Percentiles rank a stretch among this genome's conserved stretches.
phyloP scores from a whole-genome alignment of 768 basidiomycete genomes.

The Kwoniella dendrophila region DNA sequence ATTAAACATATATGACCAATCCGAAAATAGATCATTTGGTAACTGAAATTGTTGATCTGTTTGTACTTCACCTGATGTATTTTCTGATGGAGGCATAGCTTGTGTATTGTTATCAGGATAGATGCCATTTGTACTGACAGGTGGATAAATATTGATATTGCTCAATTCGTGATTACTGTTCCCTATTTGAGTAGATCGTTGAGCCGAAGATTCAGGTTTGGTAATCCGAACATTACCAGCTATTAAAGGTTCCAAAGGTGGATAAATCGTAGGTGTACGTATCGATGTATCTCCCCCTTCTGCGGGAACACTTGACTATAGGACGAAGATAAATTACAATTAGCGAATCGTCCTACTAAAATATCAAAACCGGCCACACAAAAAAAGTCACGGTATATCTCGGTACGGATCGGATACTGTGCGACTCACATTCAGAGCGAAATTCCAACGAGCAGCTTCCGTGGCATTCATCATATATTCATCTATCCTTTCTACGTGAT shows the following conservation, averaged over 20 bases:
- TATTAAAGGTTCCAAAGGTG: background rate
- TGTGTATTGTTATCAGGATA: background rate
- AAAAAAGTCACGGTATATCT: no score
- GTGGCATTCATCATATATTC: constrained; percentile 24
- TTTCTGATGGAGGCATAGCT: no score
- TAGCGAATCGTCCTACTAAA: no score
- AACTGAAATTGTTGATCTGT: constrained; percentile 23
- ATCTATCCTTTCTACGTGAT: constrained; percentile 28
- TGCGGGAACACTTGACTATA: background rate
- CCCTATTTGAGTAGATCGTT: background rate
- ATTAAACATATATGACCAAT: constrained; percentile 41
- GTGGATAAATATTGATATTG: no score
- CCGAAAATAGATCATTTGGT: constrained; percentile 34
- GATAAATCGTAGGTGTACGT: background rate
- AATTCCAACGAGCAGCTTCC: constrained; percentile 8
- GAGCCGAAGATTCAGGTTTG: constrained; percentile 5
- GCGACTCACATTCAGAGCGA: background rate
- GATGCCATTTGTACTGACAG: background rate
- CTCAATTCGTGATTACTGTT: no score
- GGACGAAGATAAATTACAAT: background rate
- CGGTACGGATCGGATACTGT: background rate
- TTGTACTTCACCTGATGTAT: constrained; percentile 2
- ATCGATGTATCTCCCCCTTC: background rate
- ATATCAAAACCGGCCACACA: no score
- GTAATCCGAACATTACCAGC: background rate